phyloP scores from a whole-genome alignment of 1,284 basidiomycete genomes.

The Trametes pubescens region DNA sequence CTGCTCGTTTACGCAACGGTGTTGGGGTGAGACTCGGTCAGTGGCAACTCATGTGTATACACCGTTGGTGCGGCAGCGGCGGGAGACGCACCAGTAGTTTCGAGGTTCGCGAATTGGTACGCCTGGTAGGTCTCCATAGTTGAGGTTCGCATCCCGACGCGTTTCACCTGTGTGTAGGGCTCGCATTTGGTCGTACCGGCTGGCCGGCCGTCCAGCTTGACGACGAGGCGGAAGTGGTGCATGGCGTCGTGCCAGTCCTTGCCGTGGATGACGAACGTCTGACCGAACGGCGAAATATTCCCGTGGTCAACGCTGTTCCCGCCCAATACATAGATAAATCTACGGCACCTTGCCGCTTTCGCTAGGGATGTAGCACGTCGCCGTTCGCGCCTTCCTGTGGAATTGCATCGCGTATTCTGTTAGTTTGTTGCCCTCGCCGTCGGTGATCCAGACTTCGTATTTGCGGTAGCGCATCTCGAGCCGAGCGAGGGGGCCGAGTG shows the following conservation, averaged over 20 bases:
- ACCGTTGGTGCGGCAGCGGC: too few relatives aligned
- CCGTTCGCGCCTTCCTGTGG: neutral
- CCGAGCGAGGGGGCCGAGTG: slow-evolving; percentile 54
- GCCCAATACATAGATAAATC: neutral
- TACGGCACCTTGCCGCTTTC: slow-evolving; percentile 23
- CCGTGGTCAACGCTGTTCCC: neutral
- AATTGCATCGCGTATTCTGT: neutral
- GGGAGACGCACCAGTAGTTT: slow-evolving; percentile 14
- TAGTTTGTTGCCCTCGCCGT: neutral
- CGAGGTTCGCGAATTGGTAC: neutral
- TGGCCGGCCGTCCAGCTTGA: neutral
- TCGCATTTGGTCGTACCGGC: too few relatives aligned
- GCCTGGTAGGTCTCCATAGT: neutral
- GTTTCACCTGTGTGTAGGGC: neutral
- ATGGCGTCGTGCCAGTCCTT: neutral
- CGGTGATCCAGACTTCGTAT: neutral
- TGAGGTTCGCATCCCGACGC: neutral
- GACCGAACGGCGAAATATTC: too few relatives aligned
- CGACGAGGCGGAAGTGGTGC: neutral
- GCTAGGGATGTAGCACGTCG: slow-evolving; percentile 25
- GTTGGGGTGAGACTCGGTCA: too few relatives aligned
- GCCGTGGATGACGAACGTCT: neutral
- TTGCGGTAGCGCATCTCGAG: neutral
- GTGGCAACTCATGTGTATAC: too few relatives aligned
- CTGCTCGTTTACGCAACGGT: too few relatives aligned